Evolutionary conservation across 768 basidiomycete genomes (phyloP), one percentile per base, ranked within the genome.

Genomic region (Termitomyces sp.): DNA sequence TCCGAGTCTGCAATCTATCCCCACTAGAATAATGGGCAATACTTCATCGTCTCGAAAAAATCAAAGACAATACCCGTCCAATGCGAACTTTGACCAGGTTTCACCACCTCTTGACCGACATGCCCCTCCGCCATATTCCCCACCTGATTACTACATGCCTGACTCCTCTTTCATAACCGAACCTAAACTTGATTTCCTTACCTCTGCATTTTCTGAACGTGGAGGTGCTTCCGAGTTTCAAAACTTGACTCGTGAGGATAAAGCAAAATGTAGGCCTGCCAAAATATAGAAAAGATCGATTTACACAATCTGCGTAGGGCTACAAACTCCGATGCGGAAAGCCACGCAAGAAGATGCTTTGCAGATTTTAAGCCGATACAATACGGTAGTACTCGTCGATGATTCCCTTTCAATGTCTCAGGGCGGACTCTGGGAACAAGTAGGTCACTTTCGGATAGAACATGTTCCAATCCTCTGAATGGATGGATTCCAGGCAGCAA

Each of bases 311-410:
- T 35, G 11, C 29, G 2, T 36, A 63, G 62, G 61, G 51, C 29
- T 57, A n/a, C 57, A 52, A 29, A 51, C 40, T 10, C 58, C 62
- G 16, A 57, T 61, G 60, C 43, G 27, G 25, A 58, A 46, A 35
- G 57, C 62, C 36, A 62, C 66, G 13, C 45, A 59, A 27, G 71
- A 73, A 52, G 58, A 71, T 57, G 66, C 63, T 5, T 46, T 73
- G 29, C 63, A 76, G 29, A 71, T 66, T 32, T 63, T 84, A 5
- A 59, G 66, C 29, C 65, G 73, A 50, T 86, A 82, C 56, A 74
- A 86, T 52, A 86, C 83, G 0, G 74, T 84, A 11, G 67, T 86
- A 41, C 64, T 86, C 38, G 71, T 87, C 51, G 83, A 85, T 64
- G 85, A 86, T 63, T 86, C 85, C 4, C 65, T 64, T 7, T 84